Evolutionary conservation across 2,329 filamentous ascomycete genomes (phyloP).

Genomic region (Waltergamsia citrina): DNA sequence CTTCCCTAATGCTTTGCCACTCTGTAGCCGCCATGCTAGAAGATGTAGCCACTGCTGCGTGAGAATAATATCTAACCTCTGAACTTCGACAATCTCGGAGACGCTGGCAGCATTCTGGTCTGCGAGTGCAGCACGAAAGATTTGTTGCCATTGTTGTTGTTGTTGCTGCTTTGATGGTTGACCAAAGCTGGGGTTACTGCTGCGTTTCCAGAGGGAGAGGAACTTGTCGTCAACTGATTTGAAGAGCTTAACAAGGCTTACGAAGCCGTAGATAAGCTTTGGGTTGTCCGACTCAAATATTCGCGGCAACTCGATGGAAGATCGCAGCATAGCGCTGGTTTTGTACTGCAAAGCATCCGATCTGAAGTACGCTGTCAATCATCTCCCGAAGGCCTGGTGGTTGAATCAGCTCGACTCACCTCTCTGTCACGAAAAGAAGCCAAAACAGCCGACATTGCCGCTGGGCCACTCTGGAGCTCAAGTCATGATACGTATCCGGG

Average conservation of each 20-base stretch:
- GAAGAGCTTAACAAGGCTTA: conserved; percentile 9
- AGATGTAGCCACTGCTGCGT: conserved; percentile 11
- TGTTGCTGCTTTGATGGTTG: no score
- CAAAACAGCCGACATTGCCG: conserved; percentile 10
- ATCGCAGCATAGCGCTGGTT: conserved; percentile 7
- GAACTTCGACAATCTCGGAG: conserved; percentile 10
- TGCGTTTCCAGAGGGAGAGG: conserved; percentile 5
- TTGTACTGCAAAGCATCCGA: conserved; percentile 11
- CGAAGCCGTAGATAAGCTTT: conserved; percentile 11
- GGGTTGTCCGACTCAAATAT: conserved; percentile 10
- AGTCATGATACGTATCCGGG: conserved; percentile 6
- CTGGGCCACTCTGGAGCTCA: conserved; percentile 7
- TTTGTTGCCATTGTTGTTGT: background rate
- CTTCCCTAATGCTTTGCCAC: background rate
- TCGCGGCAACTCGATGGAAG: conserved; percentile 9
- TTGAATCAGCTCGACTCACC: conserved; percentile 5
- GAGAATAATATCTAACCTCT: conserved; percentile 10
- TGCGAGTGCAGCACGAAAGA: background rate
- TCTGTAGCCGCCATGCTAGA: conserved; percentile 9
- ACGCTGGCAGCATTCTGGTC: background rate
- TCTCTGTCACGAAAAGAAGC: conserved; percentile 12
- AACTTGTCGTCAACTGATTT: conserved; percentile 8
- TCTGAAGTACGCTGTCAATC: no score
- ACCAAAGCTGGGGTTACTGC: no score
- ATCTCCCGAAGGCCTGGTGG: no score